Base-by-base conservation (phyloP, 352 stramenopile genomes). In the Detonula confervacea region DNA sequence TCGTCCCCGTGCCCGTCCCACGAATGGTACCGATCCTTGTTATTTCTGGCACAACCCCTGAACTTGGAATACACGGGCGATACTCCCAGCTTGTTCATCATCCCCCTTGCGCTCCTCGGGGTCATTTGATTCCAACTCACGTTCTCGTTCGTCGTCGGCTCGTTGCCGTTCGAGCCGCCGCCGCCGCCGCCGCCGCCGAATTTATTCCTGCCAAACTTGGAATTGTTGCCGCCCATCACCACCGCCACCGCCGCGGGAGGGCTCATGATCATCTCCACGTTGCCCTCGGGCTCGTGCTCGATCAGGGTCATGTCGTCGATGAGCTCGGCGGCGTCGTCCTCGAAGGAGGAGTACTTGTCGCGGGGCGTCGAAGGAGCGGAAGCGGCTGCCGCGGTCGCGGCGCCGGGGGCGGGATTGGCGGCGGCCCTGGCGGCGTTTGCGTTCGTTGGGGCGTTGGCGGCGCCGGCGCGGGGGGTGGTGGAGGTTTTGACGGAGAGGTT, bases 321-420 rank as follows among this genome's bases (percentile, higher is more conserved):
- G 4, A 27, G 33, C 27, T 55, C 25, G n/a, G 11, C 22, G 6
- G n/a, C n/a, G n/a, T 77, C 49, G 25, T 65, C 44, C 56, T 65
- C 64, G 46, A 81, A 81, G 16, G 63, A 75, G 1, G 63, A 61
- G 66, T 80, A 80, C 39, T 73, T 80, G 37, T 80, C 71, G 25
- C 12, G 30, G 12, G 52, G 49, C 2, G 24, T 33, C 7, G 22
- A 42, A 7, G 24, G n/a, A 66, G 20, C n/a, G n/a, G n/a, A n/a
- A n/a, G n/a, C n/a, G n/a, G n/a, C n/a, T n/a, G n/a, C n/a, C n/a
- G n/a, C n/a, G n/a, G n/a, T n/a, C n/a, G n/a, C n/a, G n/a, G n/a
- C n/a, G n/a, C n/a, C n/a, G n/a, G n/a, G n/a, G n/a, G n/a, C n/a
- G n/a, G n/a, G n/a, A n/a, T n/a, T n/a, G n/a, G n/a, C n/a, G n/a